Evolutionary conservation across 768 basidiomycete species (phyloP).

Genomic region (Dacryopinax primogenitus): DNA sequence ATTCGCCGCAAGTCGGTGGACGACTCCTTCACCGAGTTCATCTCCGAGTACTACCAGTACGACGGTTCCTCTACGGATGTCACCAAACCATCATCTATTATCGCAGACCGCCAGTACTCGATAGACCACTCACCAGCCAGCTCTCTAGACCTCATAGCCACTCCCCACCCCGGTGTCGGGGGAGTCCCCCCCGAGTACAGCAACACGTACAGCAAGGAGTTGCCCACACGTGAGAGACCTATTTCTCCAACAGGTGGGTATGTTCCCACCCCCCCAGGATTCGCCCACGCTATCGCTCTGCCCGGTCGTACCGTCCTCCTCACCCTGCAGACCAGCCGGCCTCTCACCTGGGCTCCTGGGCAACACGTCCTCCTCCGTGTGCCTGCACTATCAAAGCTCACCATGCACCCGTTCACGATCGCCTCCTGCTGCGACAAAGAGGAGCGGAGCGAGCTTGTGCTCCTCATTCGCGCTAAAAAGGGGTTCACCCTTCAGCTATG

Average conservation of each 20-base stretch:
- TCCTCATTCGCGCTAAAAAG: constrained; percentile 54
- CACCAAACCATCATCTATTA: not conserved
- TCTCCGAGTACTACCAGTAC: constrained; percentile 10
- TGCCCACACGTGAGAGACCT: too few relatives aligned
- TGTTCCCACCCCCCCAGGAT: constrained; percentile 39
- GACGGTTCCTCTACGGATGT: not conserved
- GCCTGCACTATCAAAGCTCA: constrained; percentile 47
- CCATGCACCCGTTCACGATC: constrained; percentile 63
- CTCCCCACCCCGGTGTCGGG: not conserved
- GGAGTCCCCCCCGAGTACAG: not conserved
- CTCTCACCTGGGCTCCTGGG: constrained; percentile 58
- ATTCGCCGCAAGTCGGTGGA: not conserved
- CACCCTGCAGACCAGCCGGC: constrained; percentile 45
- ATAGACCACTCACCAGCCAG: not conserved
- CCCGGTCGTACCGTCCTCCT: constrained; percentile 59
- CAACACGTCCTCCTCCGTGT: constrained; percentile 62
- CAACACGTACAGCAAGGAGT: not conserved
- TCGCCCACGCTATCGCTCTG: constrained; percentile 52
- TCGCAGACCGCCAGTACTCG: not conserved
- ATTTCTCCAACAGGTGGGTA: too few relatives aligned
- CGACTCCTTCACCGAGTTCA: constrained; percentile 14
- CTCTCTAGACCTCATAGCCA: not conserved
- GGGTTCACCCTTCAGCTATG: constrained; percentile 60
- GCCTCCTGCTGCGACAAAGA: constrained; percentile 46
- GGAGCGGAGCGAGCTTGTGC: constrained; percentile 43